Percentiles rank a stretch among this genome's conserved stretches.
These are phyloP conservation scores for Acacia crassicarpa DNA, from an alignment of 306 rosid genomes.

Conservation along the genomic window DNA sequence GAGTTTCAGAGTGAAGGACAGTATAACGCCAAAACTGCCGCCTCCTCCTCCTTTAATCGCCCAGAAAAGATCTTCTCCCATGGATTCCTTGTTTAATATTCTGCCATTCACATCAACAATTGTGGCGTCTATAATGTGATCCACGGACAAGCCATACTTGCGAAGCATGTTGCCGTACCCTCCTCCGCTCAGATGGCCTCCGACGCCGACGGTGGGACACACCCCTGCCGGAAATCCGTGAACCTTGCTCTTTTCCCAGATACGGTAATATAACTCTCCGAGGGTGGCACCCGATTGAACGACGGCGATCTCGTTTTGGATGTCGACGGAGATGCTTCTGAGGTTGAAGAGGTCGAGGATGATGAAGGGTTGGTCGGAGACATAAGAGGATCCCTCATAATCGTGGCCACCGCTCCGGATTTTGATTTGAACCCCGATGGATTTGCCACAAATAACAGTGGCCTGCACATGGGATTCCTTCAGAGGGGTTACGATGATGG, in stretches of 20 bases:
- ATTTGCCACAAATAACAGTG: slow-evolving; percentile 58
- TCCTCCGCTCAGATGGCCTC: slow-evolving; percentile 83
- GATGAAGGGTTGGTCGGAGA: slow-evolving; percentile 58
- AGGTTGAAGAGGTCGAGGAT: slow-evolving; percentile 76
- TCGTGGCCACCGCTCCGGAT: slow-evolving; percentile 88
- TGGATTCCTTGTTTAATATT: slow-evolving; percentile 48
- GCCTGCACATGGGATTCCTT: slow-evolving; percentile 55
- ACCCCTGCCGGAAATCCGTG: slow-evolving; percentile 75
- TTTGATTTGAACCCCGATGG: slow-evolving; percentile 49
- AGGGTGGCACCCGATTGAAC: slow-evolving; percentile 69
- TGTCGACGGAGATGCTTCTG: slow-evolving; percentile 47
- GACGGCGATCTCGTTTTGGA: slow-evolving; percentile 46
- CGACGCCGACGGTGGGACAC: slow-evolving; percentile 75
- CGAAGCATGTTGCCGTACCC: slow-evolving; percentile 81
- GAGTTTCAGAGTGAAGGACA: slow-evolving; percentile 57
- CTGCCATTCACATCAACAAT: slow-evolving; percentile 65
- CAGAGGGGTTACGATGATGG: slow-evolving; percentile 55
- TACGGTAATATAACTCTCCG: slow-evolving; percentile 68
- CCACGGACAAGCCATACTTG: slow-evolving; percentile 64
- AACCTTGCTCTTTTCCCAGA: slow-evolving; percentile 62
- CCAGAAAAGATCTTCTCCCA: slow-evolving; percentile 91
- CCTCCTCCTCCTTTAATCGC: slow-evolving; percentile 86
- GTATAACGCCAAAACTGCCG: slow-evolving; percentile 68
- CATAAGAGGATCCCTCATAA: slow-evolving; percentile 70
- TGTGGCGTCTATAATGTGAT: slow-evolving; percentile 63